Evolutionary conservation across 106 monocot species (phyloP), one percentile per base, ranked within the genome.

Genomic region (Dendrobium huoshanense): DNA sequence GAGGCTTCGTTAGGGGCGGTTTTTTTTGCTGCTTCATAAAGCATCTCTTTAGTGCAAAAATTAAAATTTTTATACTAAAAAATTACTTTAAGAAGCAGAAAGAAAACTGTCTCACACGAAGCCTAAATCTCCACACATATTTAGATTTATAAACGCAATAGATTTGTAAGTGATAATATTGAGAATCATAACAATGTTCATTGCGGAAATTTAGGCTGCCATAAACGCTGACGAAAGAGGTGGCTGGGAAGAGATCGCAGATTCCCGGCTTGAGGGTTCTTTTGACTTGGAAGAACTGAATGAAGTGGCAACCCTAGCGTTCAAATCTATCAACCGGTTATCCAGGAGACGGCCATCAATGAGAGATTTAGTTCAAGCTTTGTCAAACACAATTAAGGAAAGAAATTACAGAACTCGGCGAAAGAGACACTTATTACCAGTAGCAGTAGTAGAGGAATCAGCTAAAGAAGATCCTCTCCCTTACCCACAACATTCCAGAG

Each of bases 191-290:
- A 33, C 24, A 37, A 70, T 31, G 40, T 33, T 70, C 4, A 37
- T 15, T 70, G 70, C 4, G 16, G 37, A 76, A 24, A 29, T 25
- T 64, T 70, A 97, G 97, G 97, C 92, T 4, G 90, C 90, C 55
- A 92, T 97, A 77, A 97, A 89, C 55, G 70, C 86, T 4, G 92
- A 94, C 19, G 94, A 87, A 25, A 83, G 68, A 75, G 37, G 41
- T 27, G 94, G 92, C 6, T 97, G 97, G 97, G 97, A 97, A 73
- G 97, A 97, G 79, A 86, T 97, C 20, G 85, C 83, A 15, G 97
- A 97, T 61, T 67, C 90, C 29, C 77, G 85, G 4, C 76, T 96
- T 17, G 84, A 91, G 40, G 88, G 90, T 2, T 77, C 51, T 18
- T 92, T 85, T 41, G 87, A 90, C 20, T 68, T 85, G 10, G 55